Evolutionary conservation across 352 stramenopile species (phyloP).

Genomic region (Phytophthora nicotianae): DNA sequence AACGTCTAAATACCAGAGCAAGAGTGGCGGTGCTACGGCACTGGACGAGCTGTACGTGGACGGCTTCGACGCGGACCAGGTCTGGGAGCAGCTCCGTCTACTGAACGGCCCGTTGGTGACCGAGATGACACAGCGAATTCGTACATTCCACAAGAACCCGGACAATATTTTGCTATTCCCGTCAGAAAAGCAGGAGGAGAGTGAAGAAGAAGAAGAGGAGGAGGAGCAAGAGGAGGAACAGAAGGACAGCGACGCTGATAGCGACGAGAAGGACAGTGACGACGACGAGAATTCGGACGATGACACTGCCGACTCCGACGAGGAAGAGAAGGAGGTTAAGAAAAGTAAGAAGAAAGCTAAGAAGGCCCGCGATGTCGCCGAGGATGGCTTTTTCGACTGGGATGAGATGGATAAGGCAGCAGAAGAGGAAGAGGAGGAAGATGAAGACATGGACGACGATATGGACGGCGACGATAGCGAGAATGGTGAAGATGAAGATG

Average conservation of each 20-base stretch:
- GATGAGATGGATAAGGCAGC: slow-evolving; percentile 88
- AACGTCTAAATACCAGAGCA: slow-evolving; percentile 65
- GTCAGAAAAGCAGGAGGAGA: slow-evolving; percentile 46
- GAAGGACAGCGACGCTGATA: slow-evolving; percentile 33
- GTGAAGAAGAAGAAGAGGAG: slow-evolving; percentile 34
- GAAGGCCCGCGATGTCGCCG: slow-evolving; percentile 66
- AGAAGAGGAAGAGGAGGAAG: slow-evolving; percentile 69
- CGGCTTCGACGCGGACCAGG: slow-evolving; percentile 83
- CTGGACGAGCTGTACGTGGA: slow-evolving; percentile 84
- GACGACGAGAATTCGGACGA: slow-evolving; percentile 31
- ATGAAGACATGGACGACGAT: slow-evolving; percentile 45
- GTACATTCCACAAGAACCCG: slow-evolving; percentile 65
- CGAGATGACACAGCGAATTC: slow-evolving; percentile 77
- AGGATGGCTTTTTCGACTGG: slow-evolving; percentile 89
- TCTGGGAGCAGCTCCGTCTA: slow-evolving; percentile 88
- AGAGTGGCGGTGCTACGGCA: slow-evolving; percentile 40
- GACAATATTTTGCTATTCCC: slow-evolving; percentile 65
- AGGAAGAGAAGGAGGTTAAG: slow-evolving; percentile 42
- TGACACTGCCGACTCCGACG: slow-evolving; percentile 21
- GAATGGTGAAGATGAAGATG: slow-evolving; percentile 42
- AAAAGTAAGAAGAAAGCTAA: slow-evolving; percentile 54
- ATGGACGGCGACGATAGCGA: slow-evolving; percentile 41
- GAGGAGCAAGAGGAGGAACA: slow-evolving; percentile 31
- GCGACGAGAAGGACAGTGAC: slow-evolving; percentile 32
- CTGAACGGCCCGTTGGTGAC: slow-evolving; percentile 75